phyloP scores from a whole-genome alignment of 2,329 filamentous ascomycete species.

The Didymella keratinophila region DNA sequence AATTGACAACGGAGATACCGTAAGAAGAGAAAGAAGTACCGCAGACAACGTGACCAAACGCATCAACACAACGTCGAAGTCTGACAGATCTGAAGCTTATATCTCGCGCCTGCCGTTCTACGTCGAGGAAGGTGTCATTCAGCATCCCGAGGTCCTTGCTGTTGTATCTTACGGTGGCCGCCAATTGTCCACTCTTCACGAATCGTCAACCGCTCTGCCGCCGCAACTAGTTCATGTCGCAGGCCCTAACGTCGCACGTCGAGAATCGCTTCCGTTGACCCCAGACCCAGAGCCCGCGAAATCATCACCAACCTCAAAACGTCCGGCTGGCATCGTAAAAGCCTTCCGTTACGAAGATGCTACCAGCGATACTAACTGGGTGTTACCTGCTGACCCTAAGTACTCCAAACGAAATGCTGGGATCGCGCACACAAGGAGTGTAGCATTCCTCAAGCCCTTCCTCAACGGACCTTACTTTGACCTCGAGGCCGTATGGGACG shows the following conservation, averaged over 20 bases:
- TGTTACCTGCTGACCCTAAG: conserved; percentile 37
- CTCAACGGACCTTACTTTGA: conserved; percentile 74
- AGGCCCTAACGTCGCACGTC: conserved; percentile 30
- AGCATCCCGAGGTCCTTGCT: conserved; percentile 39
- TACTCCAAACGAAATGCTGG: conserved; percentile 62
- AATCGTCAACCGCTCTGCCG: conserved; percentile 25
- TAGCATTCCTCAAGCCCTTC: conserved; percentile 70
- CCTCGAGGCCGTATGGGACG: conserved; percentile 79
- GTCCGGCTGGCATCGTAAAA: conserved; percentile 29
- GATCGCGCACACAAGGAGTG: conserved; percentile 70
- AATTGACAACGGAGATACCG: too few relatives aligned
- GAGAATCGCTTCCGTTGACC: conserved; percentile 34
- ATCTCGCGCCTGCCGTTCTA: conserved; percentile 43
- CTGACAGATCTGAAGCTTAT: conserved; percentile 36
- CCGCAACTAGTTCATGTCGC: conserved; percentile 44
- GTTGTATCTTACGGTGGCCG: conserved; percentile 44
- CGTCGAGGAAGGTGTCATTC: conserved; percentile 38
- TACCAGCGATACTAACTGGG: conserved; percentile 35
- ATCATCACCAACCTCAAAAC: conserved; percentile 14
- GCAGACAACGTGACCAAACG: neutral
- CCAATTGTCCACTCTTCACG: conserved; percentile 37
- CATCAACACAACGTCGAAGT: neutral
- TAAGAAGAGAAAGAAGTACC: neutral
- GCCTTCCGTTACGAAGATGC: conserved; percentile 38
- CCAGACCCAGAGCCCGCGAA: conserved; percentile 20